Evolutionary conservation across 2,329 filamentous ascomycete genomes (phyloP), one percentile per base, ranked within the genome.

Genomic region (Fusarium protoensiforme): DNA sequence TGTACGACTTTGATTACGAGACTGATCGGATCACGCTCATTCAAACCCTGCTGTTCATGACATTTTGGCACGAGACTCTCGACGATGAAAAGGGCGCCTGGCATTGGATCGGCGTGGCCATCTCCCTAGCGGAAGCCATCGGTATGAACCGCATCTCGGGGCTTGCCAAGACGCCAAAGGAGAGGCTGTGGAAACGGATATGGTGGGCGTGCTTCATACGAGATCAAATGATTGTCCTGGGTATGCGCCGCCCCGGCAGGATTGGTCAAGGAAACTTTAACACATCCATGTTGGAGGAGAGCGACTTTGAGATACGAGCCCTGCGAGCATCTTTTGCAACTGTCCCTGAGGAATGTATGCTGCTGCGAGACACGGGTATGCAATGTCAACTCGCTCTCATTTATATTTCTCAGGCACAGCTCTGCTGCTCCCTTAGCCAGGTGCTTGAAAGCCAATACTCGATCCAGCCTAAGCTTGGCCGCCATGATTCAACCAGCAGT

Each of bases 201-300:
- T 64, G 62, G 62, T 64, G 62, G 62, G 41, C 54, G 5, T 64
- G 62, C 20, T 36, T 64, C 5, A 53, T 64, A 22, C 22, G 62
- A 14, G 62, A 64, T 39, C 62, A 46, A 9, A 24, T 64, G 4
- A 27, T 64, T 18, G 27, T 33, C 9, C 54, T 64, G 6, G 62
- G 39, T 14, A 10, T 64, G 4, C 24, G 62, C 6, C 54, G 62
- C 14, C 43, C 54, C 9, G 10, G 41, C 7, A 18, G 39, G 11
- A 48, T 61, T 9, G 20, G 20, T 10, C 20, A 8, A n/a, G 38
- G 10, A 18, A 20, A 41, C 38, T 41, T 41, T 20, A 41, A 18
- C 10, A 20, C 38, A n/a, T 10, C 18, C 18, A 41, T 41, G 38
- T 20, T 41, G 18, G 38, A 41, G 20, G 38, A 41, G 38, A 20